phyloP scores from a whole-genome alignment of 192 early-diverging fungal species.

The Coemansia sp. region DNA sequence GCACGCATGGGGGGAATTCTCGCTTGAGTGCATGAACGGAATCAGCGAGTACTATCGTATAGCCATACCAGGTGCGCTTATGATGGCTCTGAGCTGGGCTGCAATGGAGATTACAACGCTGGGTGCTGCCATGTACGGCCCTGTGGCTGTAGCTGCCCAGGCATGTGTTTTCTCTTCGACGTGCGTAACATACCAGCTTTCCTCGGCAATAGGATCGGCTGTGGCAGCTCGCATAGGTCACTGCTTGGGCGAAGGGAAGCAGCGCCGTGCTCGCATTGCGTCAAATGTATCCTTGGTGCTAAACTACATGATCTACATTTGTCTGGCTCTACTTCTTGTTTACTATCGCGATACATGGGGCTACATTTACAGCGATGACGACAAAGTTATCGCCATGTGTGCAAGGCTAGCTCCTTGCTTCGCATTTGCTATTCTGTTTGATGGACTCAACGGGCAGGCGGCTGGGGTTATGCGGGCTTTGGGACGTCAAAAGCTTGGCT shows the following conservation, averaged over 20 bases:
- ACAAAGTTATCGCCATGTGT: slow-evolving; percentile 29
- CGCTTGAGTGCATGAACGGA: slow-evolving; percentile 61
- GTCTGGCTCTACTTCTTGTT: slow-evolving; percentile 63
- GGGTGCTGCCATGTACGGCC: slow-evolving; percentile 76
- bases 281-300: slow-evolving; percentile 59
- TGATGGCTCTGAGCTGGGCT: slow-evolving; percentile 84
- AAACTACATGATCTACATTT: slow-evolving; percentile 58
- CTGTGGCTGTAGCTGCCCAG: slow-evolving; percentile 75
- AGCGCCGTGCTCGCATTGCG: slow-evolving; percentile 58
- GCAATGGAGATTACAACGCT: slow-evolving; percentile 74
- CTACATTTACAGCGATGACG: slow-evolving; percentile 54
- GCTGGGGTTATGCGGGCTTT: slow-evolving; percentile 59
- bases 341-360: slow-evolving; percentile 61
- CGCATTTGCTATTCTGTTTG: slow-evolving; percentile 35
- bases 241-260: slow-evolving; percentile 62
- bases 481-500: slow-evolving; percentile 56
- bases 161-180: slow-evolving; percentile 72
- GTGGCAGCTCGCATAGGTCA: slow-evolving; percentile 79
- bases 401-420: slow-evolving; percentile 37
- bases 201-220: slow-evolving; percentile 67
- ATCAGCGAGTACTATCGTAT: slow-evolving; percentile 69
- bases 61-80: slow-evolving; percentile 79
- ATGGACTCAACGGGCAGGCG: slow-evolving; percentile 62
- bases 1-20: slow-evolving; percentile 81
- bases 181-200: slow-evolving; percentile 72